Conservation (phyloP, 2,329 filamentous ascomycete species). For the Hypoxylon sp. region DNA sequence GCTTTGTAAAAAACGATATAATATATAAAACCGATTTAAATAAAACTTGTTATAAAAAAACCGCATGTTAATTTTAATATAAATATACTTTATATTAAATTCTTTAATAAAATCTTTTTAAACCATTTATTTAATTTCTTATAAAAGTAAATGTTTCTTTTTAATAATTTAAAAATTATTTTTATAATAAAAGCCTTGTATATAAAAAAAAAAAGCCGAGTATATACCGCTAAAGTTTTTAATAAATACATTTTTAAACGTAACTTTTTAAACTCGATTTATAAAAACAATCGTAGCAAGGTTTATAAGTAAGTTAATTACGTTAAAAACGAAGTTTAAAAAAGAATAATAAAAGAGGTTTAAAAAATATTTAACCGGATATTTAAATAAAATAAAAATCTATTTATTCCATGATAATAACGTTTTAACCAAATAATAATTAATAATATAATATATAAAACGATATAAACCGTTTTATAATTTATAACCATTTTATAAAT, state of each 20-base stretch:
- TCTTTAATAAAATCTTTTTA: slow-evolving; percentile 49
- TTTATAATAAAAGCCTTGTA: slow-evolving; percentile 47
- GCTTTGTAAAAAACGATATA: slow-evolving; percentile 46
- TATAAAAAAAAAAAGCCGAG: slow-evolving; percentile 53
- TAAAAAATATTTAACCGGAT: slow-evolving; percentile 36
- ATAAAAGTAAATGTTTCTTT: slow-evolving; percentile 47
- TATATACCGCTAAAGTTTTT: slow-evolving; percentile 34
- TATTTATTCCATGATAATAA: slow-evolving; percentile 35
- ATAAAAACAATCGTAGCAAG: slow-evolving; percentile 62
- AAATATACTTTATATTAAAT: slow-evolving; percentile 33
- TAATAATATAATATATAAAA: slow-evolving; percentile 41
- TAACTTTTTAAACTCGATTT: background rate
- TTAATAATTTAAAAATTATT: slow-evolving; percentile 51
- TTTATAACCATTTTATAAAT: slow-evolving; percentile 35
- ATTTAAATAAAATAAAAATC: slow-evolving; percentile 41
- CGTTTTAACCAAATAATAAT: slow-evolving; percentile 35
- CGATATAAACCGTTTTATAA: slow-evolving; percentile 40
- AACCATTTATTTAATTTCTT: slow-evolving; percentile 46
- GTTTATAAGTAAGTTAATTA: slow-evolving; percentile 66
- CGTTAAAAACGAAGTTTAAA: slow-evolving; percentile 36
- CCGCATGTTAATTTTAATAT: slow-evolving; percentile 44
- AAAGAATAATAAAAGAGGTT: slow-evolving; percentile 44
- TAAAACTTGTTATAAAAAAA: slow-evolving; percentile 54
- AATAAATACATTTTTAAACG: background rate
- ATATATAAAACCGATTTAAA: slow-evolving; percentile 51